Base-by-base conservation (phyloP, 225 moss, liverwort and hornwort genomes). In the Thuidium tamariscinum region DNA sequence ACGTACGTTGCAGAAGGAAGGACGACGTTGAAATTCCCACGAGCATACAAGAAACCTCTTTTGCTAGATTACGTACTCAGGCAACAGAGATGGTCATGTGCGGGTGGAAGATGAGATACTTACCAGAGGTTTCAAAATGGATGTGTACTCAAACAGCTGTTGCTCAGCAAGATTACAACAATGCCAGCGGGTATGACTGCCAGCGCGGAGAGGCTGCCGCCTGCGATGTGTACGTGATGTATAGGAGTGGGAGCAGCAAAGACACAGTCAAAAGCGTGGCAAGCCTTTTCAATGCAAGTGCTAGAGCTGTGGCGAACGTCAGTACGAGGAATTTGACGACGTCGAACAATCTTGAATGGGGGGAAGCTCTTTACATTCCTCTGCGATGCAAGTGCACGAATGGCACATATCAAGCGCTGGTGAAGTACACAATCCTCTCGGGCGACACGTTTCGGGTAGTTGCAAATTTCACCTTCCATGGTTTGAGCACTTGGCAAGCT, bases 331-430 rank as follows among this genome's bases (percentile, higher is more conserved):
- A 90, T 32, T 71, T 78, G 74, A 86, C 59, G 62, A 52, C 84
- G 64, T 67, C 77, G 25, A 70, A 52, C 59, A 57, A 17, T 37
- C 76, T 86, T 85, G 37, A 22, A 15, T 9, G 62, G 52, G 49
- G 87, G 83, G 34, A 89, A 26, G 85, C 90, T 77, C 77, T 95
- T 5, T 79, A 91, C 49, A 37, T 95, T 57, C 92, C 92, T 42
- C 69, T 95, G 46, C 77, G 36, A 70, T 95, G 97, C 82, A 48
- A 79, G 48, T 94, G 94, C 76, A 60, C 51, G 61, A 92, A 89
- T 62, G 63, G 56, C 51, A 85, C 83, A 13, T 94, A 89, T 60
- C 90, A 85, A 63, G 78, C 88, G 18, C 73, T 81, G 57, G 82
- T 95, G 69, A 79, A 84, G 34, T 87, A 94, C 78, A 68, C 36